Conservation (phyloP, 306 rosid genomes). For the Cercis canadensis region DNA sequence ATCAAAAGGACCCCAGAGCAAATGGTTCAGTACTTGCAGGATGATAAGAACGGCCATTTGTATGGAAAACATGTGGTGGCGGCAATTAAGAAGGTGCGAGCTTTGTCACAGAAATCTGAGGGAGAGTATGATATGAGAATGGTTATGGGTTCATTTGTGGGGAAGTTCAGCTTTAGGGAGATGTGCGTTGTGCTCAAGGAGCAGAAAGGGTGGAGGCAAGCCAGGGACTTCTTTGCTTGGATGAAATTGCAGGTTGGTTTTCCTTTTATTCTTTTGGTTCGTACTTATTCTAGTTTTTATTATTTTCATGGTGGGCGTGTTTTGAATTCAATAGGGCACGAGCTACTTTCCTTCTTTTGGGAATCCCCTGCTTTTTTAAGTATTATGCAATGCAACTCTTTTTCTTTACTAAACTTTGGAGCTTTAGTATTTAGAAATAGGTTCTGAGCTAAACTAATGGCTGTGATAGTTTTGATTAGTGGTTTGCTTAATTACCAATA, state of each 20-base stretch:
- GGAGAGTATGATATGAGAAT: constrained; percentile 73
- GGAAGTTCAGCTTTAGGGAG: constrained; percentile 76
- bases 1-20: constrained; percentile 86
- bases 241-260: constrained; percentile 88
- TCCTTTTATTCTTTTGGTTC: neutral
- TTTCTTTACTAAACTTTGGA: too few relatives aligned
- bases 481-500: constrained; percentile 13
- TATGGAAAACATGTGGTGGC: constrained; percentile 89
- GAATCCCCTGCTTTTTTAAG: too few relatives aligned
- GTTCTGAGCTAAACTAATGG: neutral
- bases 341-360: too few relatives aligned
- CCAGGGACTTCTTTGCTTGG: constrained; percentile 82
- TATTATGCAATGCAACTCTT: too few relatives aligned
- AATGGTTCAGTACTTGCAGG: constrained; percentile 83
- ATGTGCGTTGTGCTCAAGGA: constrained; percentile 92
- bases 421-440: too few relatives aligned
- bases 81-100: constrained; percentile 73
- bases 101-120: constrained; percentile 54
- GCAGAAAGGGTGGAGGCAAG: constrained; percentile 95
- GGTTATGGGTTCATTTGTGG: constrained; percentile 82
- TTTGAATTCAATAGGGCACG: too few relatives aligned
- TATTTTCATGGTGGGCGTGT: neutral
- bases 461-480: neutral
- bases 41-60: constrained; percentile 71
- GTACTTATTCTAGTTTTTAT: neutral